Base-by-base conservation (phyloP, 495 filamentous ascomycete genomes). In the Podospora pseudopauciseta region DNA sequence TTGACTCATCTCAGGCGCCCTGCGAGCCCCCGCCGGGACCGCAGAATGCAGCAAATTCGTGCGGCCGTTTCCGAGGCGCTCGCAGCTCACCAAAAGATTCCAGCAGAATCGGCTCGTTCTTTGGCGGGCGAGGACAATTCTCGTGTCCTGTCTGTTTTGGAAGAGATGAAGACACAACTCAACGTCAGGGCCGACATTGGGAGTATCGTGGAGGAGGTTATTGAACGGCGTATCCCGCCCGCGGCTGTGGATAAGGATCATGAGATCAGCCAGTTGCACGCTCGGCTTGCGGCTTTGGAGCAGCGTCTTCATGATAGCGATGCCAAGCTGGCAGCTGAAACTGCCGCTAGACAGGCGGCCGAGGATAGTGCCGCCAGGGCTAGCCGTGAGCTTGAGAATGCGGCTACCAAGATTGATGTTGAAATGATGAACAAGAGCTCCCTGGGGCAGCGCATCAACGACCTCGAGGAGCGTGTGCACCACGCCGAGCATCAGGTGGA, bases 41-140 rank as follows among this genome's bases (percentile, higher is more conserved):
- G 89, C 60, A 93, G 87, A 72, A 76, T 93, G 66, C 92, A 97
- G 69, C 92, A 93, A 80, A 88, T 98, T 70, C 92, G 91, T 71
- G 82, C 82, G 54, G 87, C 89, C 60, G 84, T 98, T n/a, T 77
- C 88, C 66, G 94, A 99, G 68, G 92, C 91, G 67, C 73, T 94
- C n/a, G 83, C 84, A 44, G 79, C 86, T 63, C 91, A 90, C 61
- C 85, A 84, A 68, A 73, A 73, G 54, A 73, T n/a, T 55, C 69
- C 71, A n/a, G 74, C 67, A 1, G 71, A 73, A 26, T 70, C 76
- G 53, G 69, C 71, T 5, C 64, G 73, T 59, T 68, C 71, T 34
- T 19, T 70, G 19, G 60, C 65, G 6, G 26, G 60, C 3, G 60
- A 57, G 27, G 75, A 79, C 32, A 76, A 78, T 44, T 77, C 74